Conservation (phyloP, 148 eudicot genomes). For the Oxyria digyna region DNA sequence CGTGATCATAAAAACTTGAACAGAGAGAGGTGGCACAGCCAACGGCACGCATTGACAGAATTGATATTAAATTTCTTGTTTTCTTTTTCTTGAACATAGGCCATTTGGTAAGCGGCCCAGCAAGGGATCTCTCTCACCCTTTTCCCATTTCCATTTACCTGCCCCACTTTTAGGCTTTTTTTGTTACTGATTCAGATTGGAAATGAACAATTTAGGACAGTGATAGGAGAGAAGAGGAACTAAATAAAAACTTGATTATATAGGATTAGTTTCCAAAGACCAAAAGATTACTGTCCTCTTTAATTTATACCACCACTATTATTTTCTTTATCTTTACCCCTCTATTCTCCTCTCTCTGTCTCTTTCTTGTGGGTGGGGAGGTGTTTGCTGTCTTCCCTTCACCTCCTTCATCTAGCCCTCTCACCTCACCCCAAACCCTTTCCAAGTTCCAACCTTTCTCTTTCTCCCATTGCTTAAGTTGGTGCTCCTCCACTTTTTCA, state of each 20-base stretch:
- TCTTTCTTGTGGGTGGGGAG: constrained; percentile 9
- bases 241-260: neutral
- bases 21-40: constrained; percentile 6
- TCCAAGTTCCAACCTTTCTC: neutral
- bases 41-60: neutral
- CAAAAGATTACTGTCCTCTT: constrained; percentile 2
- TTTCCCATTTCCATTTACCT: constrained; percentile 7
- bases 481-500: neutral
- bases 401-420: constrained; percentile 3
- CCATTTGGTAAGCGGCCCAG: constrained; percentile 8
- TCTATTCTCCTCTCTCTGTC: constrained; percentile 4
- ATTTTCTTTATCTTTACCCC: neutral
- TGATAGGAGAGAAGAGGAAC: neutral
- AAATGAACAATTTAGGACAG: neutral
- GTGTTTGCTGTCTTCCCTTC: constrained; percentile 9
- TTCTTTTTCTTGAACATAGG: neutral
- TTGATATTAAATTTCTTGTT: neutral
- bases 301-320: neutral
- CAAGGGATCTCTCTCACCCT: constrained; percentile 6
- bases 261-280: neutral
- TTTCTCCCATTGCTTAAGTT: constrained; percentile 1
- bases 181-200: neutral
- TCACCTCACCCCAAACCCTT: constrained; percentile 7
- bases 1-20: constrained; percentile 8
- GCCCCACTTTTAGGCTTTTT: neutral